Conservation (phyloP, 2,329 filamentous ascomycete genomes). For the Scedosporium minutisporum region DNA sequence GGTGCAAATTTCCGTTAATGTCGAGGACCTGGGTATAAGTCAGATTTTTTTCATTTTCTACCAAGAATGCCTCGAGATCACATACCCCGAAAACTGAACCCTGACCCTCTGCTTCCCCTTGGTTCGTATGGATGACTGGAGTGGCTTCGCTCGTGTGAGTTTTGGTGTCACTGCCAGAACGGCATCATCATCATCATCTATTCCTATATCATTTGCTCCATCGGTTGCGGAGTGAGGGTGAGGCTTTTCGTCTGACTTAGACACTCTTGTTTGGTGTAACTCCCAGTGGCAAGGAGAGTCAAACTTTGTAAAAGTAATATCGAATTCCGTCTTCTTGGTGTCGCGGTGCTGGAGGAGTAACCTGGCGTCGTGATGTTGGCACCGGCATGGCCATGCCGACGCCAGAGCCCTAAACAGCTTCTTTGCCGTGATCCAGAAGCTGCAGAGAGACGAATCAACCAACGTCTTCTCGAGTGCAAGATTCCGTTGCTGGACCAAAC, state of each 20-base stretch:
- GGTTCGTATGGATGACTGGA: neutral
- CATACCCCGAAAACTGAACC: neutral
- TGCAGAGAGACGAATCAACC: conserved; percentile 13
- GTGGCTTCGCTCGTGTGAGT: neutral
- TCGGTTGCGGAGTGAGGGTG: neutral
- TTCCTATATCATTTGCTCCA: neutral
- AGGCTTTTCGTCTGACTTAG: neutral
- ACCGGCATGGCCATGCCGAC: conserved; percentile 15
- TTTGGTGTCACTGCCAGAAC: neutral
- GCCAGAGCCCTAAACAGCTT: conserved; percentile 14
- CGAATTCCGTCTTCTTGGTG: conserved; percentile 12
- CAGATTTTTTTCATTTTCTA: neutral
- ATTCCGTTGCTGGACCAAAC: conserved; percentile 7
- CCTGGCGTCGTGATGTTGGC: conserved; percentile 13
- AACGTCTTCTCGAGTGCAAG: neutral
- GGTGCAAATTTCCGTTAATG: neutral
- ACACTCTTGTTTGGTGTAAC: neutral
- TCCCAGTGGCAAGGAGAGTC: conserved; percentile 5
- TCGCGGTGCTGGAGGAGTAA: conserved; percentile 16
- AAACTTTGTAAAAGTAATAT: conserved; percentile 10
- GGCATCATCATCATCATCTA: neutral
- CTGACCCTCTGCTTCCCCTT: neutral
- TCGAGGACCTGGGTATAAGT: neutral
- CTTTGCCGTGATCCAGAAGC: conserved; percentile 16
- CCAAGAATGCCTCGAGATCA: neutral